Percentiles rank a stretch among this genome's conserved stretches.
phyloP scores from a whole-genome alignment of 2,329 filamentous ascomycete genomes.

The Phialocephala sp. region DNA sequence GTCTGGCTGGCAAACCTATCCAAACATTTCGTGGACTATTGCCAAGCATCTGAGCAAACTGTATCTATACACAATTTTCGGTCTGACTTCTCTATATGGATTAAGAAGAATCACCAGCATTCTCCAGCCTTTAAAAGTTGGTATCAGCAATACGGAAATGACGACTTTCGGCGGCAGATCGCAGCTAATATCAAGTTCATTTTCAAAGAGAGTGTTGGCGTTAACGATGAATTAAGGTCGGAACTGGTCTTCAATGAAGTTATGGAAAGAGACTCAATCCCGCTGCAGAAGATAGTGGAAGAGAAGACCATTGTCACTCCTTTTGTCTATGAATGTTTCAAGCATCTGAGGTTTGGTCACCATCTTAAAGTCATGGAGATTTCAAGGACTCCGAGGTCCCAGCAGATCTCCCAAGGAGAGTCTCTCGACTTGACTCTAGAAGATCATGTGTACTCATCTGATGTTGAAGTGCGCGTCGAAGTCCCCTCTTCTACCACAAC shows the following conservation, averaged over 20 bases:
- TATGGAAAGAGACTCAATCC: slow-evolving; percentile 41
- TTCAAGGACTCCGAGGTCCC: slow-evolving; percentile 36
- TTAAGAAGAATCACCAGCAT: slow-evolving; percentile 51
- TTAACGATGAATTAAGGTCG: slow-evolving; percentile 35
- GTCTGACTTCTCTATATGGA: slow-evolving; percentile 62
- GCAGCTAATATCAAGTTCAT: slow-evolving; percentile 67
- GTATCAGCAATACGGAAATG: slow-evolving; percentile 54
- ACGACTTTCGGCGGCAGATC: slow-evolving; percentile 69
- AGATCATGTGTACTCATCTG: not conserved
- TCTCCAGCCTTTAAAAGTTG: slow-evolving; percentile 57
- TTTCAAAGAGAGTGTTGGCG: slow-evolving; percentile 64
- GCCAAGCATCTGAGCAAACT: slow-evolving; percentile 28
- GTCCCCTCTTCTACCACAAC: not conserved
- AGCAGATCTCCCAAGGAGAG: slow-evolving; percentile 33
- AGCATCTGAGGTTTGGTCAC: slow-evolving; percentile 63
- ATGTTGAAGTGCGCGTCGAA: not conserved
- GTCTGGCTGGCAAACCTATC: slow-evolving; percentile 73
- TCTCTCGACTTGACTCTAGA: slow-evolving; percentile 18
- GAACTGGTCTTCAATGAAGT: slow-evolving; percentile 48
- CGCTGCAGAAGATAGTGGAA: slow-evolving; percentile 35
- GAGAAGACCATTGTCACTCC: slow-evolving; percentile 70
- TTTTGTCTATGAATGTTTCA: slow-evolving; percentile 69
- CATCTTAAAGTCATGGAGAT: slow-evolving; percentile 51
- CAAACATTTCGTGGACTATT: slow-evolving; percentile 75
- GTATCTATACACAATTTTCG: slow-evolving; percentile 64